Evolutionary conservation across 1,284 basidiomycete species (phyloP), one percentile per base, ranked within the genome.

Genomic region (Tylopilus orsonianus): DNA sequence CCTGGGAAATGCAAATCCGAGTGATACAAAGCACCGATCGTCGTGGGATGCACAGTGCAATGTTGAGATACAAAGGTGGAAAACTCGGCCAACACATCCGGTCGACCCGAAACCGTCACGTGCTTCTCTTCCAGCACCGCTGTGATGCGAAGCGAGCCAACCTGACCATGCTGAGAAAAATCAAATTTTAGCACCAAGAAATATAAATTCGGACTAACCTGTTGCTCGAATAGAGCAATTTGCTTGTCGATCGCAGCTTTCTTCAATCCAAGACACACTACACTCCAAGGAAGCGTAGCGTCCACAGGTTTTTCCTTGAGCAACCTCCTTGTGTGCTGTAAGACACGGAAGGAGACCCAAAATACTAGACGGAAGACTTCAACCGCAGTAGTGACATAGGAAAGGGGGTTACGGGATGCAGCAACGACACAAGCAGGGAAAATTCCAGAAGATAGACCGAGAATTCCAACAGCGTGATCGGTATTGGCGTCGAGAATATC

Each of bases 381-480:
- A 6, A 79, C 70, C 4, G 79, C 68, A 40, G 68, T 65, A 2
- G 66, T 61, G 38, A 83, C 69, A 52, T 75, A 80, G 3, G 70
- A 60, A 22, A 73, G 60, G 19, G 69, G 60, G 33, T 68, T 68
- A 9, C 56, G 48, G 0, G 81, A 80, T 4, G 77, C 67, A 19
- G 72, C 76, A 5, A 78, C 75, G 9, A 81, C 74, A 44, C 75
- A 77, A 2, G 83, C 80, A 8, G 79, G 69, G 40, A 85, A 65
- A 44, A 83, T 73, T 16, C 83, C 84, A 19, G 80, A 82, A 6
- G 81, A 85, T 61, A 84, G 81, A 3, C 79, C 81, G 2, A 83
- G 62, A 35, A 82, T 57, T n/a, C 77, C 78, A 18, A 69, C 44
- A 1, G 52, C 52, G 35, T 72, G 53, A 12, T 64, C 50, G 30